These are phyloP conservation scores for Sporothrix mexicana DNA, from an alignment of 2,329 filamentous ascomycete genomes.

Conservation along the genomic window DNA sequence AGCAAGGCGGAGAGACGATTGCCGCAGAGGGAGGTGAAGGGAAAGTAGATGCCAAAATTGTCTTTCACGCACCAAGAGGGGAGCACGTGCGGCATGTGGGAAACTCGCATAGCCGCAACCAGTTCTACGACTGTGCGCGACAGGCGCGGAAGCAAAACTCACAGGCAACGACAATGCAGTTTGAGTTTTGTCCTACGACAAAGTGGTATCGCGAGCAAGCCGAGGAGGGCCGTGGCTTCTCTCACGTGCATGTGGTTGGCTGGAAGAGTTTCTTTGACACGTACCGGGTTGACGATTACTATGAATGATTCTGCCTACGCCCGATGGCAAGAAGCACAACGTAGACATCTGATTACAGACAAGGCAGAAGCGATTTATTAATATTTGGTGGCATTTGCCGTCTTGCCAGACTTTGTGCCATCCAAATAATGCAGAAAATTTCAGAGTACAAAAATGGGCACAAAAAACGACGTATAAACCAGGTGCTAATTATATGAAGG, in stretches of 20 bases:
- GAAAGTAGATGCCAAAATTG: slow-evolving; percentile 39
- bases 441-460: neutral
- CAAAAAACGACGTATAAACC: neutral
- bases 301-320: neutral
- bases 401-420: neutral
- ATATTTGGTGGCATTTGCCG: neutral
- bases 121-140: slow-evolving; percentile 50
- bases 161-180: slow-evolving; percentile 44
- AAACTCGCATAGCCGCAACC: slow-evolving; percentile 51
- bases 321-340: neutral
- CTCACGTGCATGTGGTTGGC: slow-evolving; percentile 54
- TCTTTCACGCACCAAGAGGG: slow-evolving; percentile 56
- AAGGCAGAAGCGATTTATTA: neutral
- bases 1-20: neutral
- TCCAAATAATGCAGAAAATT: neutral
- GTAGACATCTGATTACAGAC: too few species aligned
- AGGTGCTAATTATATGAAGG: neutral
- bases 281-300: slow-evolving; percentile 10
- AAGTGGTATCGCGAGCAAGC: slow-evolving; percentile 59
- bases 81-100: slow-evolving; percentile 16
- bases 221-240: slow-evolving; percentile 55
- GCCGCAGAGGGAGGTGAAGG: slow-evolving; percentile 31
- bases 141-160: slow-evolving; percentile 38
- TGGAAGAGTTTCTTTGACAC: slow-evolving; percentile 51
- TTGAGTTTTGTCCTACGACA: slow-evolving; percentile 54